phyloP scores from a whole-genome alignment of 2,329 filamentous ascomycete genomes.

The Diatrype stigma region DNA sequence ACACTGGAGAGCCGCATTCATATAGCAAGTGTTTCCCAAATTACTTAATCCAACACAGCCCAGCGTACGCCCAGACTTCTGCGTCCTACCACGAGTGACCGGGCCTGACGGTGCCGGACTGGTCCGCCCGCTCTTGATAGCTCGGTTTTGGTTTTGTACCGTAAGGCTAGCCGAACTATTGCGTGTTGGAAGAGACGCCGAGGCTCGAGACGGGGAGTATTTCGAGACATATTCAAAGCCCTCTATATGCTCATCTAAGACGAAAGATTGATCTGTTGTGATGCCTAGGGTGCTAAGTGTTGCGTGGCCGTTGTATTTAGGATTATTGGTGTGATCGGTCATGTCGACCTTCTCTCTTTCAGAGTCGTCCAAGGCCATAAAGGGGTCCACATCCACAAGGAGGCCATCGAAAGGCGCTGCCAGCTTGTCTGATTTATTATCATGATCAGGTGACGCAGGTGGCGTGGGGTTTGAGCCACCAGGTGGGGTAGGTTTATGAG shows the following conservation, averaged over 20 bases:
- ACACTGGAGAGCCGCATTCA: conserved; percentile 97
- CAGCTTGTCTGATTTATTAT: conserved; percentile 9
- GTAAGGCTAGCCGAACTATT: conserved; percentile 29
- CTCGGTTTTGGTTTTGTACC: conserved; percentile 32
- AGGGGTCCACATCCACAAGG: conserved; percentile 58
- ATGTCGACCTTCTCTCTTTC: conserved; percentile 61
- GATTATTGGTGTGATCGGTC: conserved; percentile 67
- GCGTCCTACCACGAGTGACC: conserved; percentile 67
- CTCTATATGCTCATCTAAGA: conserved; percentile 76
- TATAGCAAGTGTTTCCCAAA: conserved; percentile 96
- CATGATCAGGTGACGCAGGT: conserved; percentile 18
- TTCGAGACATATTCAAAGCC: conserved; percentile 55
- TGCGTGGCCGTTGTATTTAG: conserved; percentile 72
- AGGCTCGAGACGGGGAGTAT: conserved; percentile 29
- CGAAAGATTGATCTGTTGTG: conserved; percentile 67
- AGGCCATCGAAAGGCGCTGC: conserved; percentile 40
- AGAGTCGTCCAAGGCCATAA: conserved; percentile 56
- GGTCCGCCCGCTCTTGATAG: conserved; percentile 60
- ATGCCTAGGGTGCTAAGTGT: conserved; percentile 64
- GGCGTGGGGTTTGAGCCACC: conserved; percentile 34
- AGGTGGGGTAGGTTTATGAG: conserved; percentile 37
- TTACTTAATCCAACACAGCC: conserved; percentile 85
- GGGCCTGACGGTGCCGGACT: conserved; percentile 59
- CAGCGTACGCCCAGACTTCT: conserved; percentile 63
- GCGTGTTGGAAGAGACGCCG: conserved; percentile 30